phyloP scores from a whole-genome alignment of 2,329 filamentous ascomycete genomes.

The Fusarium ramigenum region DNA sequence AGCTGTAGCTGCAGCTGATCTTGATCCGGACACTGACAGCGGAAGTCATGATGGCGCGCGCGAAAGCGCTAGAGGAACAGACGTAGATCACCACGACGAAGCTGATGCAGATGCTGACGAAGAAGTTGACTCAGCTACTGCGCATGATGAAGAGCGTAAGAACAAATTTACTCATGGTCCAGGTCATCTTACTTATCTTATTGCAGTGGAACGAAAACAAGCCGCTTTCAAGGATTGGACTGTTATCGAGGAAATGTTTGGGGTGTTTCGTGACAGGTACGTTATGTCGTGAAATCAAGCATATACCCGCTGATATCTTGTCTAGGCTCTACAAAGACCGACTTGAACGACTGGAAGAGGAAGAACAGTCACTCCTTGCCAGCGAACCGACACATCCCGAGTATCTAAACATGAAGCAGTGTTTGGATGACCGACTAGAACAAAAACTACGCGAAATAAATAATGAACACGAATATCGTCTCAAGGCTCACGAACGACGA shows the following conservation, averaged over 20 bases:
- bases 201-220: slow-evolving; percentile 78
- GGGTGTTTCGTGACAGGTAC: slow-evolving; percentile 81
- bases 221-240: slow-evolving; percentile 82
- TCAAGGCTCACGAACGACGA: slow-evolving; percentile 76
- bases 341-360: slow-evolving; percentile 79
- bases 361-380: slow-evolving; percentile 69
- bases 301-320: slow-evolving; percentile 31
- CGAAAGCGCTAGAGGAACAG: slow-evolving; percentile 51
- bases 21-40: slow-evolving; percentile 47
- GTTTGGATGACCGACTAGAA: slow-evolving; percentile 82
- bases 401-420: slow-evolving; percentile 88
- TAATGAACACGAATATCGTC: slow-evolving; percentile 76
- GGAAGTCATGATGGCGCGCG: slow-evolving; percentile 47
- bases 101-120: slow-evolving; percentile 66
- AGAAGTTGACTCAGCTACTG: slow-evolving; percentile 66
- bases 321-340: slow-evolving; percentile 86
- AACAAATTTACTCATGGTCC: neutral
- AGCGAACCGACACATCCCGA: slow-evolving; percentile 84
- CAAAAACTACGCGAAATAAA: slow-evolving; percentile 82
- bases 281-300: slow-evolving; percentile 37
- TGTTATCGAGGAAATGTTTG: slow-evolving; percentile 88
- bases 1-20: slow-evolving; percentile 39
- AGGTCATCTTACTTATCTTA: slow-evolving; percentile 33
- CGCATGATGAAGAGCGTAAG: slow-evolving; percentile 72
- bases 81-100: slow-evolving; percentile 59